Evolutionary conservation across 2,329 filamentous ascomycete genomes (phyloP).

Genomic region (Tolypocladium tundrense): DNA sequence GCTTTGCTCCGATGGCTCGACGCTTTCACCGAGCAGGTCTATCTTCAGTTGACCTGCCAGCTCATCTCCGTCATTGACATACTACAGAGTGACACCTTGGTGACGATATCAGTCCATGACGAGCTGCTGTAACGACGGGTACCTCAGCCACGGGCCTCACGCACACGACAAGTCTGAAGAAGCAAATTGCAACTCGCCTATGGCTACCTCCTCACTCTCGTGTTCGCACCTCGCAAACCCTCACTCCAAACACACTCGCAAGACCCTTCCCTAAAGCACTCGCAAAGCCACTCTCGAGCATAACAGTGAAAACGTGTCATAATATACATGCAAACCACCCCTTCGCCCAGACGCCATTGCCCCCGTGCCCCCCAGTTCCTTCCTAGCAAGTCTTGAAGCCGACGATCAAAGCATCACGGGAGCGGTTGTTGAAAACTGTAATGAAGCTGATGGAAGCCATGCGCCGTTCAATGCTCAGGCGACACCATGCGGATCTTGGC

Average conservation of each 20-base stretch:
- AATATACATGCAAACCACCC: not conserved
- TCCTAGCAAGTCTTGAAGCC: not conserved
- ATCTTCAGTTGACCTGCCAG: too few species aligned
- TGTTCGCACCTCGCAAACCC: not conserved
- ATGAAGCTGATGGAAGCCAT: not conserved
- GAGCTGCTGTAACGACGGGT: too few species aligned
- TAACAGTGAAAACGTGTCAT: not conserved
- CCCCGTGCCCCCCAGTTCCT: not conserved
- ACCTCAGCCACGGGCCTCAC: too few species aligned
- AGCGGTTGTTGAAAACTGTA: not conserved
- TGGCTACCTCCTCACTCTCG: not conserved
- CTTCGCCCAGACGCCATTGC: not conserved
- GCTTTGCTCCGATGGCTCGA: too few species aligned
- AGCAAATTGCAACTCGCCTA: not conserved
- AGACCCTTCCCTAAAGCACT: not conserved
- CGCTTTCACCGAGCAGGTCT: too few species aligned
- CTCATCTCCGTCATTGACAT: too few species aligned
- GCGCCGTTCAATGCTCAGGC: not conserved
- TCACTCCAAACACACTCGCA: too few species aligned
- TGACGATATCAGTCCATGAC: too few species aligned
- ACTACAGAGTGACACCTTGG: too few species aligned
- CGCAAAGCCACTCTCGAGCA: not conserved
- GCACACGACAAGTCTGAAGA: not conserved
- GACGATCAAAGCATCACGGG: not conserved
- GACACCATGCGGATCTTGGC: constrained; percentile 5